phyloP scores from a whole-genome alignment of 2,329 filamentous ascomycete genomes.

The Pseudogymnoascus sp. region DNA sequence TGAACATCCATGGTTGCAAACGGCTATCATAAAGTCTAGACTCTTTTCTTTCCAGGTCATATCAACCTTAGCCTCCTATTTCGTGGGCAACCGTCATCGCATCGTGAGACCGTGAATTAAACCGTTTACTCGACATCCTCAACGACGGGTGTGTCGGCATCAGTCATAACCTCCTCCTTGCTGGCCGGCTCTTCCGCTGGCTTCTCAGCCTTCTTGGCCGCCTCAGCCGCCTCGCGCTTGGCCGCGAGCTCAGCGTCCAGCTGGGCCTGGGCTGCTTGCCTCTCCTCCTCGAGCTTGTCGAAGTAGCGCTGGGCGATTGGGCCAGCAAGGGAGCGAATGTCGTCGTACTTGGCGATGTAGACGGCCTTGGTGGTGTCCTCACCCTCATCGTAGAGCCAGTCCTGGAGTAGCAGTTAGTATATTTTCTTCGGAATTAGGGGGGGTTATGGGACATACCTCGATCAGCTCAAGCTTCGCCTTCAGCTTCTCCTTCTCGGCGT shows the following conservation, averaged over 20 bases:
- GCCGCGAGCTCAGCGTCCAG: constrained; percentile 71
- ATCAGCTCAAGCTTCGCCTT: constrained; percentile 72
- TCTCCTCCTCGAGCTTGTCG: constrained; percentile 86
- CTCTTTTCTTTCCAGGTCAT: neutral
- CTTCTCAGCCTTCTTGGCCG: constrained; percentile 46
- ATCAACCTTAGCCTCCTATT: neutral
- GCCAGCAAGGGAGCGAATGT: constrained; percentile 83
- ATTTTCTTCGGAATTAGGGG: neutral
- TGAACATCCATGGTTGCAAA: constrained; percentile 8
- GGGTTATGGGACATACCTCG: constrained; percentile 62
- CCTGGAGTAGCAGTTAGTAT: constrained; percentile 46
- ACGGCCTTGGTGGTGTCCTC: constrained; percentile 90
- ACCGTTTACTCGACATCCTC: constrained; percentile 31
- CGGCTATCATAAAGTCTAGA: constrained; percentile 2
- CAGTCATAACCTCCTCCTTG: constrained; percentile 58
- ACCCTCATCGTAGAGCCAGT: constrained; percentile 97
- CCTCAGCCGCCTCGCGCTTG: constrained; percentile 37
- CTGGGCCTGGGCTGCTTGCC: constrained; percentile 68
- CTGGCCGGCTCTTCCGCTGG: constrained; percentile 30
- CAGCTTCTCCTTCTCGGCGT: constrained; percentile 86
- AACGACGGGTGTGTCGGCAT: constrained; percentile 48
- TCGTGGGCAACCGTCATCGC: constrained; percentile 8
- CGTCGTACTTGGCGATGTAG: constrained; percentile 92
- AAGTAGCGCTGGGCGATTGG: constrained; percentile 92
- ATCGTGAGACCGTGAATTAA: constrained; percentile 8